Conservation (phyloP, 495 filamentous ascomycete genomes). For the Aspergillus sclerotiicarbonarius region DNA sequence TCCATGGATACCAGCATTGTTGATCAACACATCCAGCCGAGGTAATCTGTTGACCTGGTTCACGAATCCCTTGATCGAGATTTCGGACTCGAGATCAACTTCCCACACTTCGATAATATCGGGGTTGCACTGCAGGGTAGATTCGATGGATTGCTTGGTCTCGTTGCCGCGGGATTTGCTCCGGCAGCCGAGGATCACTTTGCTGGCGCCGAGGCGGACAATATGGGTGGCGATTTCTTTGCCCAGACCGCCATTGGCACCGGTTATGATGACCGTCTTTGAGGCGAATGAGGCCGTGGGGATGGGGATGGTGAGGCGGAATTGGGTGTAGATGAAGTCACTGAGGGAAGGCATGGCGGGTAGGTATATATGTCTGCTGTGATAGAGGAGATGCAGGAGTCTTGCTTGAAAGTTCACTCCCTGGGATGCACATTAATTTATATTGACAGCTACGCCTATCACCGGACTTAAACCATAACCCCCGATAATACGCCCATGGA, state of each 20-base stretch:
- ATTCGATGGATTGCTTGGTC: constrained; percentile 8
- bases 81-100: background rate
- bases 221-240: constrained; percentile 11
- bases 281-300: constrained; percentile 6
- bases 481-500: background rate
- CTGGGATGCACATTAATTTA: no score
- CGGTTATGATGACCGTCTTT: constrained; percentile 13
- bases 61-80: constrained; percentile 8
- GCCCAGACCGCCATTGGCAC: constrained; percentile 11
- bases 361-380: background rate
- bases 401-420: no score
- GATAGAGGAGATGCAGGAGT: no score
- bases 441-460: no score
- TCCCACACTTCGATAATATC: constrained; percentile 6
- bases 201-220: constrained; percentile 12
- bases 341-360: background rate
- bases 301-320: background rate
- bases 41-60: background rate
- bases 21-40: constrained; percentile 11
- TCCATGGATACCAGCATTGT: constrained; percentile 3
- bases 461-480: no score
- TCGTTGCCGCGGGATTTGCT: background rate
- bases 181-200: constrained; percentile 13
- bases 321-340: constrained; percentile 5
- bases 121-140: background rate